phyloP scores from a whole-genome alignment of 2,329 filamentous ascomycete species.

The Colletotrichum costaricense region DNA sequence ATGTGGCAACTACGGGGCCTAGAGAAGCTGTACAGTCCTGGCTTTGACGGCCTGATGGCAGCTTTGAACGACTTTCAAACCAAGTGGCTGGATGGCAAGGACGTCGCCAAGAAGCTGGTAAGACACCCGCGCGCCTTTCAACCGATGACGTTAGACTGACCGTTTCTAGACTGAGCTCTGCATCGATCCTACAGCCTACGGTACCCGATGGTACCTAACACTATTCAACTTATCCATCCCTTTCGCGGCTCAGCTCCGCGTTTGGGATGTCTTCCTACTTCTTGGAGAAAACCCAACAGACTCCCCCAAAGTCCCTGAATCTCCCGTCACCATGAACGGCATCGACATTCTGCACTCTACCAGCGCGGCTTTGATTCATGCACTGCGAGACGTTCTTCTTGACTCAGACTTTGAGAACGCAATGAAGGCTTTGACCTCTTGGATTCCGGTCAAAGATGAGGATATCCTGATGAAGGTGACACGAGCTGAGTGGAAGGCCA shows the following conservation, averaged over 20 bases:
- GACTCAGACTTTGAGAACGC: slow-evolving; percentile 97
- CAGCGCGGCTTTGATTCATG: slow-evolving; percentile 89
- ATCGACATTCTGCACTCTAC: slow-evolving; percentile 92
- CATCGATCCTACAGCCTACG: slow-evolving; percentile 92
- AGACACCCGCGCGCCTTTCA: slow-evolving; percentile 49
- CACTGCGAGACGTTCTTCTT: slow-evolving; percentile 86
- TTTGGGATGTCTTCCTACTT: slow-evolving; percentile 98
- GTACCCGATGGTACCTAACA: slow-evolving; percentile 96
- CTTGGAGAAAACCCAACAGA: slow-evolving; percentile 78
- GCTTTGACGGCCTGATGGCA: slow-evolving; percentile 88
- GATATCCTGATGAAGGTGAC: slow-evolving; percentile 93
- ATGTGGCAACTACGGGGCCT: slow-evolving; percentile 92
- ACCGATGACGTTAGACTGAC: slow-evolving; percentile 15
- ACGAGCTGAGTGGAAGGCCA: slow-evolving; percentile 84
- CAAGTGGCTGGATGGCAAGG: slow-evolving; percentile 81
- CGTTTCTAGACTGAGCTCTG: slow-evolving; percentile 73
- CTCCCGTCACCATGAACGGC: slow-evolving; percentile 51
- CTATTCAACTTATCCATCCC: slow-evolving; percentile 97
- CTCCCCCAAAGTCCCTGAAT: slow-evolving; percentile 35
- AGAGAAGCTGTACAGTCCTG: slow-evolving; percentile 83
- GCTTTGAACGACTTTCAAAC: slow-evolving; percentile 87
- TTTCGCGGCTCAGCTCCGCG: slow-evolving; percentile 90
- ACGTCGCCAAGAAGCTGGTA: slow-evolving; percentile 85
- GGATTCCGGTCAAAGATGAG: slow-evolving; percentile 93
- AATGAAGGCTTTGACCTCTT: slow-evolving; percentile 96